A percentile compares a stretch with the other conserved stretches of the same genome.
phyloP scores from a whole-genome alignment of 1,284 basidiomycete species.

The Limonomyces culmigenus region DNA sequence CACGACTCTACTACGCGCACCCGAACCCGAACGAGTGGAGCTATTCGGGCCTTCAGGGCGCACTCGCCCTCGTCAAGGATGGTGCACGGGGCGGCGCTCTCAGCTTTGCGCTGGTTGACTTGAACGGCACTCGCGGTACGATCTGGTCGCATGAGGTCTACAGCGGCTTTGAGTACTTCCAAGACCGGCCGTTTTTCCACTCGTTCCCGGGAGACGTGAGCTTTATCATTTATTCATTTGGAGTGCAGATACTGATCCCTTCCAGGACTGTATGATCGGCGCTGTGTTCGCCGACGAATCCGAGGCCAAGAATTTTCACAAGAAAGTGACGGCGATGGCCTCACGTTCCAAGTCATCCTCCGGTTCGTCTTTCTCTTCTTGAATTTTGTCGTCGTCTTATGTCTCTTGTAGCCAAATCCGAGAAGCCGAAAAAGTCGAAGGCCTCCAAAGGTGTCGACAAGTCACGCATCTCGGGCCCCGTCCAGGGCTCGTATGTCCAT shows the following conservation, averaged over 20 bases:
- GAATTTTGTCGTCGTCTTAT: slow-evolving; percentile 2
- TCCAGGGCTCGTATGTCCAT: slow-evolving; percentile 70
- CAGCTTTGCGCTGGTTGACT: slow-evolving; percentile 67
- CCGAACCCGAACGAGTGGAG: slow-evolving; percentile 65
- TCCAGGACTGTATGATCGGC: slow-evolving; percentile 74
- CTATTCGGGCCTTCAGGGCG: slow-evolving; percentile 77
- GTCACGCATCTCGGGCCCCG: slow-evolving; percentile 78
- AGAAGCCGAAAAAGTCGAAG: slow-evolving; percentile 45
- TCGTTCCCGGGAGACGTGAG: slow-evolving; percentile 82
- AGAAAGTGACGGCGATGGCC: slow-evolving; percentile 68
- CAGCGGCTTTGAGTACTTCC: slow-evolving; percentile 67
- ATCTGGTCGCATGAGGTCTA: slow-evolving; percentile 94
- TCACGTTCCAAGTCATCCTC: too few species aligned
- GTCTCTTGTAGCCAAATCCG: slow-evolving; percentile 13
- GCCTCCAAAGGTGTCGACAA: slow-evolving; percentile 66
- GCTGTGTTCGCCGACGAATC: slow-evolving; percentile 81
- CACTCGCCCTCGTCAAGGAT: slow-evolving; percentile 57
- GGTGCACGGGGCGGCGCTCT: slow-evolving; percentile 33
- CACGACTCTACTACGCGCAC: slow-evolving; percentile 76
- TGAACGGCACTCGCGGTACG: slow-evolving; percentile 69
- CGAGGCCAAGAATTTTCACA: slow-evolving; percentile 80
- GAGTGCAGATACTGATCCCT: slow-evolving; percentile 1
- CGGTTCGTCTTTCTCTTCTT: slow-evolving; percentile 16
- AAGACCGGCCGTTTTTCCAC: slow-evolving; percentile 88
- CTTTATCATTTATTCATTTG: not conserved